Percentiles rank a stretch among this genome's conserved stretches.
phyloP scores from a whole-genome alignment of 768 basidiomycete genomes.

The Coprinopsis sp. region DNA sequence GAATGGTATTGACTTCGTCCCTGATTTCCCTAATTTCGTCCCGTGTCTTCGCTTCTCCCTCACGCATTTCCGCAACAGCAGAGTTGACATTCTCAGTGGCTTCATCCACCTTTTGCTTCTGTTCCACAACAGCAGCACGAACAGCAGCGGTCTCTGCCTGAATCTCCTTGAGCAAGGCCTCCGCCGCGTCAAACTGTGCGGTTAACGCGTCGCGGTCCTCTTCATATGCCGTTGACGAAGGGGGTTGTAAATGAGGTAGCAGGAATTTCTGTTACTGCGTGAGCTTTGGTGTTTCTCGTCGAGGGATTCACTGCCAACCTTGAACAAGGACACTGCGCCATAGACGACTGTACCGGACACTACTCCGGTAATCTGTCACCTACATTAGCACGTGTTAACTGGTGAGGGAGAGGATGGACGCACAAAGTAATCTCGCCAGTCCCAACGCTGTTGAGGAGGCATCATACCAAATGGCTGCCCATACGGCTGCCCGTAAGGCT shows the following conservation, averaged over 20 bases:
- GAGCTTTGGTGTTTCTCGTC: conserved; percentile 3
- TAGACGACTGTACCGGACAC: conserved; percentile 84
- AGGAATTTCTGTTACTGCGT: conserved; percentile 68
- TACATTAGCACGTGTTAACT: conserved; percentile 21
- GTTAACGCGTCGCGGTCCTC: conserved; percentile 78
- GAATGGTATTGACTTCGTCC: conserved; percentile 84
- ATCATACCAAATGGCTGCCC: conserved; percentile 34
- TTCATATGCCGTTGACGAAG: conserved; percentile 84
- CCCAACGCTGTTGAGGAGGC: conserved; percentile 54
- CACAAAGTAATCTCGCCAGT: conserved; percentile 98
- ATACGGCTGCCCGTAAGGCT: conserved; percentile 41
- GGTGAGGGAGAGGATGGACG: conserved; percentile 23
- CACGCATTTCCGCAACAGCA: conserved; percentile 70
- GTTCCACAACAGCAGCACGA: conserved; percentile 68
- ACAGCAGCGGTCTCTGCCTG: conserved; percentile 73
- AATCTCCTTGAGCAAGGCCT: conserved; percentile 75
- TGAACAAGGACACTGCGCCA: conserved; percentile 74
- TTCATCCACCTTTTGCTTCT: conserved; percentile 66
- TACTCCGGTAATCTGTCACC: conserved; percentile 79
- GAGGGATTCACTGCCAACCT: conserved; percentile 37
- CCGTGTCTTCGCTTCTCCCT: conserved; percentile 71
- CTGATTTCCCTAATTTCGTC: conserved; percentile 90
- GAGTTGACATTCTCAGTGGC: conserved; percentile 68
- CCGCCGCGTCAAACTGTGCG: conserved; percentile 87
- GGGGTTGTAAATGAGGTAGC: conserved; percentile 85